Percentiles rank a stretch among this genome's conserved stretches.
Evolutionary conservation across 345 rosid genomes (phyloP).

Genomic region (Cardamine occulta): DNA sequence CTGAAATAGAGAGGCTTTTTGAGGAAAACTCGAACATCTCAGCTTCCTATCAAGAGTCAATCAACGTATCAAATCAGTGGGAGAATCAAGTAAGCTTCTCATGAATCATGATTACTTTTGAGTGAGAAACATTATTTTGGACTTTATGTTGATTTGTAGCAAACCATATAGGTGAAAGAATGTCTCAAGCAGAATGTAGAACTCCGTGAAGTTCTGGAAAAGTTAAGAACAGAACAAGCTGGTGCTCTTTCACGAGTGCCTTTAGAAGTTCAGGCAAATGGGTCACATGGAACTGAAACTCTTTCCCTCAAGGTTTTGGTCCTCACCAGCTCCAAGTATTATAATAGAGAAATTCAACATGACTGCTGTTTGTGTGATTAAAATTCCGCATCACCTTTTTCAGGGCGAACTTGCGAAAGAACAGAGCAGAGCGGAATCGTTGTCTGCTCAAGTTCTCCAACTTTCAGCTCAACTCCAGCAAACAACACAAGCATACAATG

Average conservation of each 20-base stretch:
- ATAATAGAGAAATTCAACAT: neutral
- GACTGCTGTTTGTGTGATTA: neutral
- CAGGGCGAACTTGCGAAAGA: conserved; percentile 81
- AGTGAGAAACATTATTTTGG: neutral
- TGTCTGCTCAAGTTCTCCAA: conserved; percentile 85
- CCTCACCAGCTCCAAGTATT: neutral
- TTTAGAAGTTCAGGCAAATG: conserved; percentile 41
- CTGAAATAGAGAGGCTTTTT: conserved; percentile 92
- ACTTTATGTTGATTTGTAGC: conserved; percentile 6
- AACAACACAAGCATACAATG: conserved; percentile 75
- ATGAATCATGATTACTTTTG: conserved; percentile 34
- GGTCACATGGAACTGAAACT: conserved; percentile 51
- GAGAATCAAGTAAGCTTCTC: conserved; percentile 72
- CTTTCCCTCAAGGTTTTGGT: conserved; percentile 70
- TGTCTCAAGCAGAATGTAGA: conserved; percentile 88
- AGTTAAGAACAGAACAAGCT: conserved; percentile 77
- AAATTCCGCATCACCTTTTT: neutral
- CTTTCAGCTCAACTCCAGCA: conserved; percentile 79
- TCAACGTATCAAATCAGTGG: conserved; percentile 68
- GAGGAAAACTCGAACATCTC: conserved; percentile 82
- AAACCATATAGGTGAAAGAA: conserved; percentile 68
- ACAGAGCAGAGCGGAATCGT: conserved; percentile 82
- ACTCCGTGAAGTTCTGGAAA: conserved; percentile 67
- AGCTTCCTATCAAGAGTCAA: conserved; percentile 75
- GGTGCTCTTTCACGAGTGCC: conserved; percentile 36